These are phyloP conservation scores for Bolboschoenus planiculmis DNA, from an alignment of 176 grass and related monocot species.

Conservation along the genomic window DNA sequence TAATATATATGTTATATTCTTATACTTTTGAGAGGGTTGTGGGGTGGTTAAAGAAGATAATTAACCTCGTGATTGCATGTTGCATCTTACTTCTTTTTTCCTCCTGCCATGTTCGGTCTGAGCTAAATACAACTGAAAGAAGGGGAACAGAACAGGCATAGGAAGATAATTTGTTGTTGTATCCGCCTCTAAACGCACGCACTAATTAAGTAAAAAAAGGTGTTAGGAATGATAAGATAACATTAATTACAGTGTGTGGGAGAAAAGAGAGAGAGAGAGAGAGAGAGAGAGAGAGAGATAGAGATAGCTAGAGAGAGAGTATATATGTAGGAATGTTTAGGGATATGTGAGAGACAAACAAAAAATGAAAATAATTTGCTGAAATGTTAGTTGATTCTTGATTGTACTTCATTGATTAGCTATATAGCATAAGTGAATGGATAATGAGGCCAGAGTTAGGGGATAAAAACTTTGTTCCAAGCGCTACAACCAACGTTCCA, in stretches of 20 bases:
- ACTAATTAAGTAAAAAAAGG: background rate
- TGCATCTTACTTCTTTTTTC: background rate
- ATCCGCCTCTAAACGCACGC: background rate
- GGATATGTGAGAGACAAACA: background rate
- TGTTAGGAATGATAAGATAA: background rate
- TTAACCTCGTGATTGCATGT: background rate
- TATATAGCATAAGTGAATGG: background rate
- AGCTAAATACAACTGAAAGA: conserved; percentile 12
- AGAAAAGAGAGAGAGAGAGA: too few relatives aligned
- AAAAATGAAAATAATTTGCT: background rate
- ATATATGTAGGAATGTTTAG: conserved; percentile 5
- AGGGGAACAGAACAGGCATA: background rate
- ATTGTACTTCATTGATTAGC: conserved; percentile 8
- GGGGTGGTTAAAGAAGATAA: background rate
- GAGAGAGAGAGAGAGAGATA: too few relatives aligned
- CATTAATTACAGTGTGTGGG: background rate
- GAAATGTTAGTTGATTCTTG: conserved; percentile 9
- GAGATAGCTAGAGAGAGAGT: too few relatives aligned
- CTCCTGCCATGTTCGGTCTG: background rate
- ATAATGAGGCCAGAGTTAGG: conserved; percentile 7
- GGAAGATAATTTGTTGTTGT: background rate
- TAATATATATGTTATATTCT: background rate
- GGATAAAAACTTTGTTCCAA: conserved; percentile 20
- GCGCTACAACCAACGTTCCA: conserved; percentile 20
- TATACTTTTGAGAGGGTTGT: background rate